These are phyloP conservation scores for Paramecium octaurelia DNA, from an alignment of 73 alveolate genomes.

Conservation along the genomic window DNA sequence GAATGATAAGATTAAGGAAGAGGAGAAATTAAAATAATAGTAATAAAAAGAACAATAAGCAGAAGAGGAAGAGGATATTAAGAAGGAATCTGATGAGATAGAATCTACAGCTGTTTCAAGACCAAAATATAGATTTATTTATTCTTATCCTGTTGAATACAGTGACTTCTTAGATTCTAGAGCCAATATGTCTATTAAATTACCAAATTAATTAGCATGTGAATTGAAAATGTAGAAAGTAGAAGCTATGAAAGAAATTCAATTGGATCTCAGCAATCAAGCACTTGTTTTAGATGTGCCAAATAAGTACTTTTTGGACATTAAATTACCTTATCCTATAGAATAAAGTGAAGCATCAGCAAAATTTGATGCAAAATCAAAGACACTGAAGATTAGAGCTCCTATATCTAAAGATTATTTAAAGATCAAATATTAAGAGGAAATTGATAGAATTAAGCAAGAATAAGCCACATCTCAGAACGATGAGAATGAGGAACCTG, in stretches of 20 bases:
- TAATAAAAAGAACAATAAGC: conserved; percentile 59
- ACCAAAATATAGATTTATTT: conserved; percentile 80
- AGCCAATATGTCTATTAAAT: conserved; percentile 65
- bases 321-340: conserved; percentile 85
- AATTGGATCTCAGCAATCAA: conserved; percentile 82
- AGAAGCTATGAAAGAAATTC: conserved; percentile 73
- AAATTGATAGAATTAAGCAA: not conserved
- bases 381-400: conserved; percentile 70
- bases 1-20: conserved; percentile 42
- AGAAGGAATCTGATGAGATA: conserved; percentile 65
- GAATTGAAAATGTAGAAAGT: conserved; percentile 68
- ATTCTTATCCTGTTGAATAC: conserved; percentile 82
- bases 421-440: not conserved
- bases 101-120: conserved; percentile 65
- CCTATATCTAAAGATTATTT: conserved; percentile 64
- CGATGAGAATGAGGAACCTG: not conserved
- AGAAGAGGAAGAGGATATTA: conserved; percentile 70
- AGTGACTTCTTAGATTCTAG: conserved; percentile 74
- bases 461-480: not conserved
- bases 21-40: conserved; percentile 50
- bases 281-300: conserved; percentile 86
- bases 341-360: conserved; percentile 88
- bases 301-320: conserved; percentile 82
- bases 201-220: conserved; percentile 74
- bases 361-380: conserved; percentile 86